These are phyloP conservation scores for Cyanodermella asteris DNA, from an alignment of 2,329 filamentous ascomycete species.

Conservation along the genomic window DNA sequence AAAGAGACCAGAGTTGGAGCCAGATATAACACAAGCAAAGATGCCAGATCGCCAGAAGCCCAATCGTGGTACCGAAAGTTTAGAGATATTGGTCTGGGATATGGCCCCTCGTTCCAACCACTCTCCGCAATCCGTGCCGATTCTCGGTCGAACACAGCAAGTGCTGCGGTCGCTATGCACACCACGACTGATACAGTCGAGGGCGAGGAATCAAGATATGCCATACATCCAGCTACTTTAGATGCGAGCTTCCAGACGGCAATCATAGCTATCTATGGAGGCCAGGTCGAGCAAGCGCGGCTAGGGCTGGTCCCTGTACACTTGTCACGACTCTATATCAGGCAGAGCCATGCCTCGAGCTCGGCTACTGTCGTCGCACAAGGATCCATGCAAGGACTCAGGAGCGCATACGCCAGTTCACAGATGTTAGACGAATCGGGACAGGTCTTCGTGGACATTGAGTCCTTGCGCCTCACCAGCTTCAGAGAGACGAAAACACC, in stretches of 20 bases:
- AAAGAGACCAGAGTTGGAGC: no score
- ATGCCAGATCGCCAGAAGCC: background rate
- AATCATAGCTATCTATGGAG: conserved; percentile 1
- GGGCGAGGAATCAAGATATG: conserved; percentile 2
- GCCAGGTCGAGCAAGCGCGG: background rate
- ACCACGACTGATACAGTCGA: background rate
- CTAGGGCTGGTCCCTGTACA: conserved; percentile 3
- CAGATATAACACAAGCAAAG: background rate
- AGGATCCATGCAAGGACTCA: conserved; percentile 2
- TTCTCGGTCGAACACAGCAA: conserved; percentile 1
- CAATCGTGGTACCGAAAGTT: conserved; percentile 3
- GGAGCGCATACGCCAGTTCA: conserved; percentile 1
- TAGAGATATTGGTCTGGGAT: conserved; percentile 3
- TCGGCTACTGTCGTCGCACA: conserved; percentile 1
- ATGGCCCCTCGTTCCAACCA: conserved; percentile 2
- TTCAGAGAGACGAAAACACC: conserved; percentile 1
- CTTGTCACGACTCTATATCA: conserved; percentile 3
- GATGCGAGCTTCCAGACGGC: conserved; percentile 2
- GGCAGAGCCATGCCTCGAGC: background rate
- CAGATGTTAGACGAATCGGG: conserved; percentile 3
- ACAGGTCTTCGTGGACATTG: conserved; percentile 4
- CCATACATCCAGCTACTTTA: conserved; percentile 4
- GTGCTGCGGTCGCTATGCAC: background rate
- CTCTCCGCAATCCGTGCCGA: conserved; percentile 1
- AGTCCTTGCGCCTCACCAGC: conserved; percentile 5